Conservation (phyloP, 169 alveolate genomes). For the Condylostoma magnum region DNA sequence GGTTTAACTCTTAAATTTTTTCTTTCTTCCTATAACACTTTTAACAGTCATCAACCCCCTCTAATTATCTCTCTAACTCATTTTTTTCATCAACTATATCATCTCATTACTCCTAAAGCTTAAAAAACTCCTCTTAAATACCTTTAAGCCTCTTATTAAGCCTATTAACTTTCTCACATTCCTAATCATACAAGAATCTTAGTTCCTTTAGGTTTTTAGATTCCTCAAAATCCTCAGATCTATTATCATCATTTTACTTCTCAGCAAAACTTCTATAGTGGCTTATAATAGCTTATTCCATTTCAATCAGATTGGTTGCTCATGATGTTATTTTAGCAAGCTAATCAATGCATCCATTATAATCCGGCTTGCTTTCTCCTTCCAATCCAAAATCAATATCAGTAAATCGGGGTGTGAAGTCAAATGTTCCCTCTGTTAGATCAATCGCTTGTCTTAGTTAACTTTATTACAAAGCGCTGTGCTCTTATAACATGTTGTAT, state of each 20-base stretch:
- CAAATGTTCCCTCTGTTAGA: neutral
- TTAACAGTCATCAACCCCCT: neutral
- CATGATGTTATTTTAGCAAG: neutral
- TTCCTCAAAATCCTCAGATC: no score
- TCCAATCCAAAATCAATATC: neutral
- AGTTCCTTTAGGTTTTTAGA: neutral
- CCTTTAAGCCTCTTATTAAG: neutral
- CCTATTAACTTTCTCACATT: neutral
- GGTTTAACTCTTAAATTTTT: neutral
- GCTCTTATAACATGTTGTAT: neutral
- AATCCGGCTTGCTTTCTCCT: neutral
- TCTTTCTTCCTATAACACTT: neutral
- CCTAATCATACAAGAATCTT: neutral
- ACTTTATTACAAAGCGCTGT: neutral
- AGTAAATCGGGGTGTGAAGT: slow-evolving; percentile 17
- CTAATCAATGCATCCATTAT: neutral
- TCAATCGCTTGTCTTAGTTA: neutral
- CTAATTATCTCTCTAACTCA: neutral
- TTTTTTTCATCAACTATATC: neutral
- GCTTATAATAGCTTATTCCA: neutral
- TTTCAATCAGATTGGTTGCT: neutral
- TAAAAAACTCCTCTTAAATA: neutral
- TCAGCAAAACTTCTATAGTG: neutral
- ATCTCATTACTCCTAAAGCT: neutral
- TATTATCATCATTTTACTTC: neutral